phyloP scores from a whole-genome alignment of 805 yeast genomes.

The Yarrowia hollandica region DNA sequence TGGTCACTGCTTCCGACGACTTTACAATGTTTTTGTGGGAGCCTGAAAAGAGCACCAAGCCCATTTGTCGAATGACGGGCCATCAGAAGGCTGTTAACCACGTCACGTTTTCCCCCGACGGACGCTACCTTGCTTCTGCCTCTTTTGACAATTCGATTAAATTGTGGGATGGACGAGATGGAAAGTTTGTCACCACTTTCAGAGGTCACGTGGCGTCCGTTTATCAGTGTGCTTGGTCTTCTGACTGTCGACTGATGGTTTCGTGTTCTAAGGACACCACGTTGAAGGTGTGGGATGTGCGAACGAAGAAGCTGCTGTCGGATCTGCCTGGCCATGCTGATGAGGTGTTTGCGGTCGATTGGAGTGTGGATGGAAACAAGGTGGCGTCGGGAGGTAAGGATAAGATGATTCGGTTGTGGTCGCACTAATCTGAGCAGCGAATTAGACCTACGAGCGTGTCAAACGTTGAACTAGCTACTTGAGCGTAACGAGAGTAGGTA shows the following conservation, averaged over 20 bases:
- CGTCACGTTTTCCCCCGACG: constrained; percentile 95
- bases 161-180: constrained; percentile 93
- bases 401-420: constrained; percentile 91
- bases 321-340: constrained; percentile 96
- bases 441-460: too few relatives aligned
- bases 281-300: constrained; percentile 92
- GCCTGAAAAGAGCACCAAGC: constrained; percentile 76
- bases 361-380: constrained; percentile 92
- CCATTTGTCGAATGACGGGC: constrained; percentile 92
- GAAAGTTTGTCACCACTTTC: constrained; percentile 83
- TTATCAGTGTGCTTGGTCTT: constrained; percentile 96
- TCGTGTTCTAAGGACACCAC: constrained; percentile 96
- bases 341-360: constrained; percentile 95
- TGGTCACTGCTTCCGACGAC: constrained; percentile 95
- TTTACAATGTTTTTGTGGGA: constrained; percentile 98
- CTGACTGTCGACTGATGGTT: constrained; percentile 86
- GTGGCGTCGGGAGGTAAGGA: constrained; percentile 99
- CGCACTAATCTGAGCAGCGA: constrained; percentile 47
- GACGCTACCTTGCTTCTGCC: constrained; percentile 83
- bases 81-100: constrained; percentile 96
- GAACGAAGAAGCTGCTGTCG: constrained; percentile 75
- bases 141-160: constrained; percentile 95
- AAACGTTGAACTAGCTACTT: too few relatives aligned
- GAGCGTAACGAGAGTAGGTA: too few relatives aligned
- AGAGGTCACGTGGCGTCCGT: constrained; percentile 98